Conservation (phyloP, 140 eudicot species). For the Oenanthe javanica region DNA sequence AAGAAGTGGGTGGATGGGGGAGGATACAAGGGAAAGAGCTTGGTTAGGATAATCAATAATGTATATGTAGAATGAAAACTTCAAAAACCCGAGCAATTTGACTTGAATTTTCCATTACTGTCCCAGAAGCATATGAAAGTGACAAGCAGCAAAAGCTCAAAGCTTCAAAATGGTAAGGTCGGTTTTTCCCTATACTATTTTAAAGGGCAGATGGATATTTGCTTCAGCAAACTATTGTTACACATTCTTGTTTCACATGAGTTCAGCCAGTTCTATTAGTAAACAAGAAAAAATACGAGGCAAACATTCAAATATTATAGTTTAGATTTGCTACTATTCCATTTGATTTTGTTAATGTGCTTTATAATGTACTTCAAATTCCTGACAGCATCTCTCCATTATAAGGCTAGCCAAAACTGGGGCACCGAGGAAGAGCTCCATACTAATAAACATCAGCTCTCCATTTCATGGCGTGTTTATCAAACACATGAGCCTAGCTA, state of each 20-base stretch:
- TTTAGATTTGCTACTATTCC: neutral
- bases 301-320: neutral
- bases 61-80: neutral
- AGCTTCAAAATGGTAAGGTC: neutral
- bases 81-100: neutral
- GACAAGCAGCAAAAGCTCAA: neutral
- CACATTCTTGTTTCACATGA: neutral
- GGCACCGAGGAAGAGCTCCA: no score
- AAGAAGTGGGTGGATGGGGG: neutral
- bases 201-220: neutral
- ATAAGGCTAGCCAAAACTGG: no score
- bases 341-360: neutral
- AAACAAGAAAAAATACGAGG: neutral
- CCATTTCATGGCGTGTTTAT: no score
- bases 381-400: neutral
- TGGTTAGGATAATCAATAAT: neutral
- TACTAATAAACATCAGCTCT: no score
- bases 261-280: neutral
- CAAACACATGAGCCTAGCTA: no score
- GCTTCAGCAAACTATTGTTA: neutral
- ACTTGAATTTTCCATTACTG: neutral
- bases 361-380: neutral
- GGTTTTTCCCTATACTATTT: neutral
- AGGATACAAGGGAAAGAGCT: neutral
- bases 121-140: neutral